Percentiles rank a stretch among this genome's conserved stretches.
These are phyloP conservation scores for Coemansia sp. DNA, from an alignment of 192 early-diverging fungal genomes.

Conservation along the genomic window DNA sequence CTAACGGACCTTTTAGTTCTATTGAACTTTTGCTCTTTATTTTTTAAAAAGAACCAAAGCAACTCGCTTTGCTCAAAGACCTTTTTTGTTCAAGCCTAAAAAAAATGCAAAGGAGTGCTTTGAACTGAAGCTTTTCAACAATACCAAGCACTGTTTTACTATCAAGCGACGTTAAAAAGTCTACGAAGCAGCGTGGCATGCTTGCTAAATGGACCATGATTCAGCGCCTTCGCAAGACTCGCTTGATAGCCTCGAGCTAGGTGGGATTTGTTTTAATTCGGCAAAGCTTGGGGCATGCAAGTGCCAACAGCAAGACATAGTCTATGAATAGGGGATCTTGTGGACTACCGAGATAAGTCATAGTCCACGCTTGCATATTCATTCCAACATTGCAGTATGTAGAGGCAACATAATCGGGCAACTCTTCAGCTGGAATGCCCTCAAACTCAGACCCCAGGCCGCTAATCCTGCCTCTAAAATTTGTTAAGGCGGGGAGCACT, in stretches of 20 bases:
- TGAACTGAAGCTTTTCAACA: neutral
- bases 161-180: neutral
- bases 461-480: neutral
- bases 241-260: neutral
- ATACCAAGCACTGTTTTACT: neutral
- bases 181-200: neutral
- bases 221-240: neutral
- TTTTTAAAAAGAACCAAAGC: neutral
- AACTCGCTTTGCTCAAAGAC: neutral
- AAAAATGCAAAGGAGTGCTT: neutral
- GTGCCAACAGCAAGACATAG: neutral
- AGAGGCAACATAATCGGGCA: neutral
- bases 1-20: neutral
- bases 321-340: neutral
- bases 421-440: neutral
- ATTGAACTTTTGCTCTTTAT: neutral
- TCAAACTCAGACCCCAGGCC: neutral
- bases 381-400: neutral
- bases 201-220: constrained; percentile 1
- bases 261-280: neutral
- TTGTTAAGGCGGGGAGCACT: neutral
- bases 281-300: neutral
- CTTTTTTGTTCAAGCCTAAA: neutral
- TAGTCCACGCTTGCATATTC: neutral
- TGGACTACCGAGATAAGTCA: neutral